phyloP scores from a whole-genome alignment of 2,329 filamentous ascomycete genomes.

The Cytospora piceicola region DNA sequence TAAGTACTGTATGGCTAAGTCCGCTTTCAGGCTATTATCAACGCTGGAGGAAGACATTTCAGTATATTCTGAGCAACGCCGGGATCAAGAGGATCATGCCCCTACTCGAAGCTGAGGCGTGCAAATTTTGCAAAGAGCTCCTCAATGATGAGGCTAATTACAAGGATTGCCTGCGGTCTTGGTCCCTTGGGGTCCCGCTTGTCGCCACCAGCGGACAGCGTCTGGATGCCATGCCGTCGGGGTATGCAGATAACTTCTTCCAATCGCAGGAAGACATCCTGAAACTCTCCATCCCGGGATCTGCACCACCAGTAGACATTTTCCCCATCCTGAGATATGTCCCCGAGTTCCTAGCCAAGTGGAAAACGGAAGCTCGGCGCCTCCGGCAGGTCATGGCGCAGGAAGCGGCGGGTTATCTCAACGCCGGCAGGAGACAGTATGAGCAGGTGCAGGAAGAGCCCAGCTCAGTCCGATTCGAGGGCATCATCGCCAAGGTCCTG shows the following conservation, averaged over 20 bases:
- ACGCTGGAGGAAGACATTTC: conserved; percentile 8
- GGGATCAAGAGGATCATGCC: conserved; percentile 14
- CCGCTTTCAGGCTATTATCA: neutral
- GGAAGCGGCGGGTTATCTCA: neutral
- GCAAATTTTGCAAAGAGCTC: neutral
- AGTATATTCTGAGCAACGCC: conserved; percentile 1
- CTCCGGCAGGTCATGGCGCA: neutral
- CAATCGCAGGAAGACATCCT: conserved; percentile 10
- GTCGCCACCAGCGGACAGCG: conserved; percentile 8
- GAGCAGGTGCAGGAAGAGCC: neutral
- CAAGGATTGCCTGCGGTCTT: neutral
- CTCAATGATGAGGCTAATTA: neutral
- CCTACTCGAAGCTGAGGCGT: conserved; percentile 10
- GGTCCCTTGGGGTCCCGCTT: conserved; percentile 7
- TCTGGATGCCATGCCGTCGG: neutral
- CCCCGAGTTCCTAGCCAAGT: conserved; percentile 1
- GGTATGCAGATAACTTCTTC: conserved; percentile 4
- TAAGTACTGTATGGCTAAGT: too few relatives aligned
- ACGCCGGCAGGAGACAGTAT: conserved; percentile 1
- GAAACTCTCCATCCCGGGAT: neutral
- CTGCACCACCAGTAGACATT: conserved; percentile 14
- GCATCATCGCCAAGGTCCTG: conserved; percentile 13
- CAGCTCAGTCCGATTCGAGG: neutral
- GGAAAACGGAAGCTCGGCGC: conserved; percentile 13
- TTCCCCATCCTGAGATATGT: conserved; percentile 14